Evolutionary conservation across 768 basidiomycete genomes (phyloP).

Genomic region (Tremella fuciformis): DNA sequence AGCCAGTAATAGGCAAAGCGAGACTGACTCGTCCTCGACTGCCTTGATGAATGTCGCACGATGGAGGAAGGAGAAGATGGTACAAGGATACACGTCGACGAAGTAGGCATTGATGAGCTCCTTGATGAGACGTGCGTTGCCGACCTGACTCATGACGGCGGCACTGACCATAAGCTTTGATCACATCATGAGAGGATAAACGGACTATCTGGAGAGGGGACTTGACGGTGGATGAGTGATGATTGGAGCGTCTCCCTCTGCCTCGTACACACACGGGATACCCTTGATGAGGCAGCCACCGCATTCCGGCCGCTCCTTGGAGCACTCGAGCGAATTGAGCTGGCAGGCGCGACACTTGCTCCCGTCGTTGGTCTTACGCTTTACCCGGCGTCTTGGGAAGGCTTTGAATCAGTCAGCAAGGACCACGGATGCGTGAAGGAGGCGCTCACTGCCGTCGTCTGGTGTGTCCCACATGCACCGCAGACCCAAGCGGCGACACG

Average conservation of each 20-base stretch:
- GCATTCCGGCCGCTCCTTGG: constrained; percentile 1
- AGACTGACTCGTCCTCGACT: constrained; percentile 1
- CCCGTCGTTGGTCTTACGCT: not conserved
- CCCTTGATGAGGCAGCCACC: constrained; percentile 4
- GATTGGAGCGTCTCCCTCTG: not conserved
- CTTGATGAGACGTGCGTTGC: constrained; percentile 1
- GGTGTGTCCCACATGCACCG: constrained; percentile 2
- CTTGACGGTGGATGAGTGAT: not conserved
- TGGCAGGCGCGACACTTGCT: not conserved
- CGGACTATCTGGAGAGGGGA: not conserved
- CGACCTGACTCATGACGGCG: constrained; percentile 5
- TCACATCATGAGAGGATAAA: not conserved
- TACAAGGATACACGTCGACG: constrained; percentile 8
- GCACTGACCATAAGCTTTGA: not conserved
- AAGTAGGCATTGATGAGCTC: constrained; percentile 8
- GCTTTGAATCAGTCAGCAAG: not conserved
- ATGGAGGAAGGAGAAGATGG: constrained; percentile 9
- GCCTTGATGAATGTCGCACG: not conserved
- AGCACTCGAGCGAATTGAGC: not conserved
- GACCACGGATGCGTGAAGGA: not conserved
- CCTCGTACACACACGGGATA: constrained; percentile 1
- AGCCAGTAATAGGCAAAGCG: not conserved
- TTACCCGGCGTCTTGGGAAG: not conserved
- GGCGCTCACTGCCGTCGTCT: not conserved
- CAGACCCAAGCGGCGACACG: not conserved